Base-by-base conservation (phyloP, 164 flowering plant genomes). In the Sedum album region DNA sequence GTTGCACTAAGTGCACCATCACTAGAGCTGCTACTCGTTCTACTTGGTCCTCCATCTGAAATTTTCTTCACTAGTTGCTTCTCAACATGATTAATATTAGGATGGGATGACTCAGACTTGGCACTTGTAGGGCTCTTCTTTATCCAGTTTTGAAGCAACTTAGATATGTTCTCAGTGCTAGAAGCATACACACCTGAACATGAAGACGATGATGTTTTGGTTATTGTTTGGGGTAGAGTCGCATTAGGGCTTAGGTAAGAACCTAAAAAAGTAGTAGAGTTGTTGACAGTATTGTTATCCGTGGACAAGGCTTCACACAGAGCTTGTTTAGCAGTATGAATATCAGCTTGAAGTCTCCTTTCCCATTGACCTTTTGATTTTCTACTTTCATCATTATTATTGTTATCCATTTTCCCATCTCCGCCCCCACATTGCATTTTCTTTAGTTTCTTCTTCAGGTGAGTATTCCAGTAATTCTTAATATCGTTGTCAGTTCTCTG, bases 391-490 rank as follows among this genome's bases (percentile, higher is more conserved):
- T 79, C 68, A 44, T 75, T 87, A 36, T 79, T 82, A 51, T 68
- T 68, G 6, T 15, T 41, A 26, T 31, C 44, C 9, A 72, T 66
- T 2, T 69, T 84, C 63, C 77, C 84, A 13, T 30, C n/a, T 6
- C 80, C 82, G 28, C 51, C 30, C 8, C 46, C 46, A 23, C 79
- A 30, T 65, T 81, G 82, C 31, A 76, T 70, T 77, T 83, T 88
- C 53, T 71, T 79, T 20, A 90, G 85, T 85, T 86, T 88, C 82
- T 87, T 90, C 69, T 86, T 90, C 77, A 90, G 70, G 70, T 90
- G 90, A 78, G 96, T 90, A 73, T 90, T 90, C 96, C 96, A 90
- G 62, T 85, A 85, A 69, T 90, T 90, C 74, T 90, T 90, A 60
- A 90, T 88, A 42, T 90, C 94, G 64, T 90, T 90, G 73, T 90